Conservation (phyloP, 1,284 basidiomycete genomes). For the Melampsora allii-populina region DNA sequence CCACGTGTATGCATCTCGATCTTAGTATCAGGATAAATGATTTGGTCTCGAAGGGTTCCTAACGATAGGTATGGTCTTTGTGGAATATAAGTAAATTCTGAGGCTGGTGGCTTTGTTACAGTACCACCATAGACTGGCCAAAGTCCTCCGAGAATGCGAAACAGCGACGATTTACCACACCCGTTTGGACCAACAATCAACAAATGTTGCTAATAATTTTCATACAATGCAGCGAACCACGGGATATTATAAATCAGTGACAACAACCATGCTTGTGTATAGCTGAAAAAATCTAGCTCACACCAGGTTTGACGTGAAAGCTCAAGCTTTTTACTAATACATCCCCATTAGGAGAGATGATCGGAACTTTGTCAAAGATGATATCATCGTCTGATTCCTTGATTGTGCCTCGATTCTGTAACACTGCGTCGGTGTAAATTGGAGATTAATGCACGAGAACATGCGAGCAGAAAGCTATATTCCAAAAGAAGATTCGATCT, state of each 20-base stretch:
- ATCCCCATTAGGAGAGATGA: constrained; percentile 94
- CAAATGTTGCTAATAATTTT: constrained; percentile 66
- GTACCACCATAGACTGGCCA: constrained; percentile 96
- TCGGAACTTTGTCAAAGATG: constrained; percentile 85
- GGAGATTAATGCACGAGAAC: background rate
- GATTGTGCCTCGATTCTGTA: constrained; percentile 73
- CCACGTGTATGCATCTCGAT: constrained; percentile 72
- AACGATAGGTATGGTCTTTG: constrained; percentile 91
- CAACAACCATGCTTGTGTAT: constrained; percentile 9
- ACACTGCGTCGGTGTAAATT: constrained; percentile 58
- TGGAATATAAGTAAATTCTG: constrained; percentile 90
- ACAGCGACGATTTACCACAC: constrained; percentile 82
- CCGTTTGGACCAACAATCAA: constrained; percentile 92
- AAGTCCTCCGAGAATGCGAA: constrained; percentile 90
- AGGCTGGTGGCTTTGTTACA: constrained; percentile 86
- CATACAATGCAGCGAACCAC: background rate
- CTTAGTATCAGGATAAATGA: constrained; percentile 73
- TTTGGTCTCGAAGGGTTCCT: constrained; percentile 90
- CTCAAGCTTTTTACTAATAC: constrained; percentile 72
- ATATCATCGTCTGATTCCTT: constrained; percentile 72
- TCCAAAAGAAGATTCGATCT: constrained; percentile 51
- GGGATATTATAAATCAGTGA: background rate
- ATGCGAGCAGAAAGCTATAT: background rate
- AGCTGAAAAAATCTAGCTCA: constrained; percentile 56
- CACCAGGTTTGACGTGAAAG: constrained; percentile 85